These are phyloP conservation scores for Stagonosporopsis vannaccii DNA, from an alignment of 2,329 filamentous ascomycete genomes.

Conservation along the genomic window DNA sequence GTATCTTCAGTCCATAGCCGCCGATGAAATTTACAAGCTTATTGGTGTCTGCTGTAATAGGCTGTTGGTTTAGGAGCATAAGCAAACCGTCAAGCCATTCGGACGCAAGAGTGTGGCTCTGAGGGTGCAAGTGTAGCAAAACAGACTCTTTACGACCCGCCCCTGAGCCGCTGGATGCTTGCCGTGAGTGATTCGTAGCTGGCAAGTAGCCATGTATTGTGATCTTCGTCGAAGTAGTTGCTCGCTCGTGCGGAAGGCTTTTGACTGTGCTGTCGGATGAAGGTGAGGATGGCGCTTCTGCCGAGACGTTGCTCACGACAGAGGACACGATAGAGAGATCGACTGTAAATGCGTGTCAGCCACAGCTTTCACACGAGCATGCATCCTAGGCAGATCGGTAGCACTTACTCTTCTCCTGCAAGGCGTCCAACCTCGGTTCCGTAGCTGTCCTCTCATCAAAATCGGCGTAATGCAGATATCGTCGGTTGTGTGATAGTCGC, in stretches of 20 bases:
- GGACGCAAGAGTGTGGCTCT: conserved; percentile 81
- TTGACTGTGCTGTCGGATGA: conserved; percentile 58
- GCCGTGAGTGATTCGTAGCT: conserved; percentile 38
- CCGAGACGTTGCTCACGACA: conserved; percentile 90
- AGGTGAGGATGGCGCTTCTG: conserved; percentile 60
- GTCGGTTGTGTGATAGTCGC: conserved; percentile 86
- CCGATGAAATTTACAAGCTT: conserved; percentile 85
- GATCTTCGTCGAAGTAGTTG: conserved; percentile 76
- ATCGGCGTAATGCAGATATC: conserved; percentile 88
- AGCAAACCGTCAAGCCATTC: conserved; percentile 97
- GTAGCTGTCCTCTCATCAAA: conserved; percentile 71
- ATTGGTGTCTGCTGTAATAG: conserved; percentile 95
- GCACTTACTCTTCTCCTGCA: conserved; percentile 73
- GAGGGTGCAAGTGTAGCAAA: conserved; percentile 82
- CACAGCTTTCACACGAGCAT: conserved; percentile 29
- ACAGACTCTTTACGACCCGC: conserved; percentile 67
- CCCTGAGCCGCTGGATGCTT: conserved; percentile 41
- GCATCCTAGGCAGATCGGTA: conserved; percentile 12
- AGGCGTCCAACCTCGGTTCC: conserved; percentile 74
- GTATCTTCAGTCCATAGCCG: conserved; percentile 91
- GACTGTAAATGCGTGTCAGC: conserved; percentile 57
- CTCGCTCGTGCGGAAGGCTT: conserved; percentile 37
- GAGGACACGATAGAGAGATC: conserved; percentile 89
- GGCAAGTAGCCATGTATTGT: conserved; percentile 80
- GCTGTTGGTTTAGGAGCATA: conserved; percentile 93